phyloP scores from a whole-genome alignment of 306 rosid genomes.

The Dryas alaskensis region DNA sequence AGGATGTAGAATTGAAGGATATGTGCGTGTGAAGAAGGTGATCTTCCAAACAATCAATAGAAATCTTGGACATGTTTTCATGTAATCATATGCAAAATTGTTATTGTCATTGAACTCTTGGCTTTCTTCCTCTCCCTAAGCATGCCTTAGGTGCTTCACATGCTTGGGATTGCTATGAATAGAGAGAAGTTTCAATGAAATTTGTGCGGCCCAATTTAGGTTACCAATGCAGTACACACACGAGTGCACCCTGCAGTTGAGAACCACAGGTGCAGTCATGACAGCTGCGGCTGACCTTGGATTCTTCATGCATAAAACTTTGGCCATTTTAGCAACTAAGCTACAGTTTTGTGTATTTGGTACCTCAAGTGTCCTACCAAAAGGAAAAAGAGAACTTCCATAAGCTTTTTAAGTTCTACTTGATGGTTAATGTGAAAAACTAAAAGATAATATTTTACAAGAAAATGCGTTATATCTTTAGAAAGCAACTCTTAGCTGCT shows the following conservation, averaged over 20 bases:
- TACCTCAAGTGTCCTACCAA: neutral
- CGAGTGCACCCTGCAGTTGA: neutral
- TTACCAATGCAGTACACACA: neutral
- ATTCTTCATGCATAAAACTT: neutral
- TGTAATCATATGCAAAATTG: neutral
- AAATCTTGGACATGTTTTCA: neutral
- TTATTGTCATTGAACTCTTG: neutral
- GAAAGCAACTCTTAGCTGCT: neutral
- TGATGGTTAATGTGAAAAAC: conserved; percentile 1
- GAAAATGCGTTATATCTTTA: neutral
- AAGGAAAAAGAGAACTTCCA: neutral
- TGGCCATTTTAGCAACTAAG: neutral
- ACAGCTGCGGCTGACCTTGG: neutral
- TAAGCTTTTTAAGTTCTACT: neutral
- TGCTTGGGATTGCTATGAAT: neutral
- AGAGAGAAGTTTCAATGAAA: neutral
- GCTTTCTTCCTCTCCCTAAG: neutral
- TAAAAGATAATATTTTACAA: neutral
- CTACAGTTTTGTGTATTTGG: neutral
- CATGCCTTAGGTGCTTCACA: conserved; percentile 9
- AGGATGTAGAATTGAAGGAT: conserved; percentile 91
- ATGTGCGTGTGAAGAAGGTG: conserved; percentile 94
- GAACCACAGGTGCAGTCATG: neutral
- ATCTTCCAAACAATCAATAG: conserved; percentile 5
- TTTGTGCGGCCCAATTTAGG: neutral